Conservation (phyloP, 1,284 basidiomycete genomes). For the Malassezia sp. region DNA sequence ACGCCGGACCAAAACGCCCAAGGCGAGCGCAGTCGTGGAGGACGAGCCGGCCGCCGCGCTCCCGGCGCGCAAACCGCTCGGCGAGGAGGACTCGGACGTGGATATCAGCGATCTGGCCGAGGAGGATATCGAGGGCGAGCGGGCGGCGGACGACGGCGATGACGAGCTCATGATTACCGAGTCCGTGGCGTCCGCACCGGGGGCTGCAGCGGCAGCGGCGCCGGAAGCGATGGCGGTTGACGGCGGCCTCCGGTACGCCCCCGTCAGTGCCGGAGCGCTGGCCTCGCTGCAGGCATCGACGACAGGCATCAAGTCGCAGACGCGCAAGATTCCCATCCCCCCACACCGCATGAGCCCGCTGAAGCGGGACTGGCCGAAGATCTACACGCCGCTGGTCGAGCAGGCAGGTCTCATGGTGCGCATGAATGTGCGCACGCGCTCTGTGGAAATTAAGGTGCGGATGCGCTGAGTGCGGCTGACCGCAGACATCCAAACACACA, state of each 20-base stretch:
- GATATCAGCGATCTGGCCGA: conserved; percentile 8
- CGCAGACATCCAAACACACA: conserved; percentile 89
- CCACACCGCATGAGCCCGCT: conserved; percentile 94
- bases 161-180: conserved; percentile 14
- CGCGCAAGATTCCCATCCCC: conserved; percentile 63
- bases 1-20: too few species aligned
- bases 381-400: conserved; percentile 91
- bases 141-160: not conserved
- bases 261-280: conserved; percentile 10
- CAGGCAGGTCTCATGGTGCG: conserved; percentile 84
- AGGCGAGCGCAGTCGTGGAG: too few species aligned
- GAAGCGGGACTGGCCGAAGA: conserved; percentile 92
- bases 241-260: conserved; percentile 11
- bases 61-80: conserved; percentile 10
- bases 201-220: not conserved
- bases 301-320: conserved; percentile 19
- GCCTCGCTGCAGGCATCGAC: conserved; percentile 1
- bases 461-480: conserved; percentile 53
- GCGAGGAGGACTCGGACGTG: conserved; percentile 12
- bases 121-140: not conserved
- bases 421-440: conserved; percentile 81
- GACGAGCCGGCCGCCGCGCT: too few species aligned
- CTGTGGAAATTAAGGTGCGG: conserved; percentile 86
- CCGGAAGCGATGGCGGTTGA: not conserved
- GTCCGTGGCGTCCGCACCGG: not conserved